Evolutionary conservation across 116 monocot genomes (phyloP).

Genomic region (Zostera marina): DNA sequence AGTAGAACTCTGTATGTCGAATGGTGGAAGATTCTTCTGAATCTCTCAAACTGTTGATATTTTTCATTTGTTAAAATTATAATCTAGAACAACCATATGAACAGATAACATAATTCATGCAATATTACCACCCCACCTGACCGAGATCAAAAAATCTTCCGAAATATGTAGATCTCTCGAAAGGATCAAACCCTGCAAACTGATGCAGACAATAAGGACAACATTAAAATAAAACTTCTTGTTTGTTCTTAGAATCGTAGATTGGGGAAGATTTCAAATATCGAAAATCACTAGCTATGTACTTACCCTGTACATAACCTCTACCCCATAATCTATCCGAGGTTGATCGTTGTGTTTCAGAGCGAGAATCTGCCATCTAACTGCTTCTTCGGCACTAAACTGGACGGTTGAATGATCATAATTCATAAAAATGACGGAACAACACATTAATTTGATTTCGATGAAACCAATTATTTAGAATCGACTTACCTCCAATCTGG

Average conservation of each 20-base stretch:
- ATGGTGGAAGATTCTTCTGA: slow-evolving; percentile 88
- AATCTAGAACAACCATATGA: neutral
- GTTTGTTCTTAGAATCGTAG: neutral
- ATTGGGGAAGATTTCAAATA: neutral
- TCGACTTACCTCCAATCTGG: slow-evolving; percentile 49
- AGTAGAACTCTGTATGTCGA: slow-evolving; percentile 77
- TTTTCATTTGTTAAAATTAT: neutral
- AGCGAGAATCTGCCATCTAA: slow-evolving; percentile 70
- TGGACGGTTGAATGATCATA: slow-evolving; percentile 23
- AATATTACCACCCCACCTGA: slow-evolving; percentile 28
- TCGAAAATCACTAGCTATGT: neutral
- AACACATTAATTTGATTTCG: neutral
- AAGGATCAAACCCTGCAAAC: slow-evolving; percentile 98
- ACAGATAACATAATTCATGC: neutral
- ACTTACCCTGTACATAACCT: slow-evolving; percentile 92
- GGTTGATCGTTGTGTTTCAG: slow-evolving; percentile 89
- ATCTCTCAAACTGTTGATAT: slow-evolving; percentile 58
- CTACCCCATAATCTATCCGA: slow-evolving; percentile 78
- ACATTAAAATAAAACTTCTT: neutral
- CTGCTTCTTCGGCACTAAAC: slow-evolving; percentile 88
- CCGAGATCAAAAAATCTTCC: slow-evolving; percentile 86
- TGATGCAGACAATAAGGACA: slow-evolving; percentile 6
- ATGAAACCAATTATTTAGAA: neutral
- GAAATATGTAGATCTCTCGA: slow-evolving; percentile 88
- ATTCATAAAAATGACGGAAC: neutral